Conservation (phyloP, 305 asterid genomes). For the Solanum aculeatissimum region DNA sequence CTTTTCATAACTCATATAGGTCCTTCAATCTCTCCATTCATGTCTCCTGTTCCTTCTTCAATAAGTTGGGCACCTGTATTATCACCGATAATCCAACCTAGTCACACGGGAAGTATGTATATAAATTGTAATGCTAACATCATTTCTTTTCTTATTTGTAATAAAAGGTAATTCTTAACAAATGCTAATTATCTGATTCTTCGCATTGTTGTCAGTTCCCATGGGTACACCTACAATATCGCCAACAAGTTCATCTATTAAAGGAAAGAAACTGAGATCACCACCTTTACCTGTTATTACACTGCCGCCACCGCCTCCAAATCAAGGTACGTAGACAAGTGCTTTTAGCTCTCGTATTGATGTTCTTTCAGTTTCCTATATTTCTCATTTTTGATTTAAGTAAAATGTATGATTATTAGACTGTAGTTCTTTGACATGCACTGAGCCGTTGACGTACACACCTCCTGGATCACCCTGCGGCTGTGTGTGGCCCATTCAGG, state of each 20-base stretch:
- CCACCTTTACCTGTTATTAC: constrained; percentile 43
- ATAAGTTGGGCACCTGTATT: constrained; percentile 25
- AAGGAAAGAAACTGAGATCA: constrained; percentile 17
- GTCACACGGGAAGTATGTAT: constrained; percentile 30
- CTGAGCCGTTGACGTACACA: constrained; percentile 67
- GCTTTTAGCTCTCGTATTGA: background rate
- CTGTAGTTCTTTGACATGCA: constrained; percentile 51
- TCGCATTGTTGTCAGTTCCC: constrained; percentile 23
- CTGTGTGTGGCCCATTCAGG: constrained; percentile 84
- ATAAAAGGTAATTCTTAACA: background rate
- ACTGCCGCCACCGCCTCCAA: constrained; percentile 81
- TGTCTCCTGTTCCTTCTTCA: constrained; percentile 27
- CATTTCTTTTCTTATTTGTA: background rate
- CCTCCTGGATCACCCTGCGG: constrained; percentile 71
- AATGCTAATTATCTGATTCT: constrained; percentile 7
- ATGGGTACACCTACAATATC: constrained; percentile 40
- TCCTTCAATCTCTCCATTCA: constrained; percentile 26
- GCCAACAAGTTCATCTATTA: constrained; percentile 30
- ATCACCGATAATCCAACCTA: constrained; percentile 34
- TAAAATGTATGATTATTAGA: constrained; percentile 20
- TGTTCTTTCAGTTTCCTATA: background rate
- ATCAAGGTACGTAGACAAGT: constrained; percentile 29
- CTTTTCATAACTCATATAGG: constrained; percentile 17
- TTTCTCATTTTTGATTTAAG: background rate
- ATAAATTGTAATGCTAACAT: background rate